Base-by-base conservation (phyloP, 1,284 basidiomycete genomes). In the Athelia sp. region DNA sequence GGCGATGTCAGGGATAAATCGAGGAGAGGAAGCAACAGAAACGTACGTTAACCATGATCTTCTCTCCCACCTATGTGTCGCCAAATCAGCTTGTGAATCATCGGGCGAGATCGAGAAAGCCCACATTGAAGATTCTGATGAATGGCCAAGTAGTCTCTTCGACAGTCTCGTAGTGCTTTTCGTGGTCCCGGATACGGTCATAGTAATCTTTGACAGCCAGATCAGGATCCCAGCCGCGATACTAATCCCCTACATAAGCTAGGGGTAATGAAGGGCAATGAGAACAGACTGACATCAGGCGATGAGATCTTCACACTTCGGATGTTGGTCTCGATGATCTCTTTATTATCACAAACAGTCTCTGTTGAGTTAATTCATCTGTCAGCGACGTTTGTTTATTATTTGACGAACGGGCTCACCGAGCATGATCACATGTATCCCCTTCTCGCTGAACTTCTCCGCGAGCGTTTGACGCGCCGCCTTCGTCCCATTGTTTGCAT, bases 241-340 rank as follows among this genome's bases (percentile, higher is more conserved):
- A 99, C 91, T 97, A 58, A 36, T 8, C 23, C 26, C 22, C 42
- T 48, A 47, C 36, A 38, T 50, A 26, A 48, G 36, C 24, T 48
- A 13, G 38, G n/a, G 34, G 50, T 50, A 31, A 18, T 9, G 43
- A 13, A n/a, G 42, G 31, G 43, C 19, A 47, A 43, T n/a, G 38
- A 46, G 47, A 18, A 29, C 13, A 21, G 34, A 75, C 88, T 50
- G 61, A 93, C 93, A 67, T 98, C 95, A 2, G 95, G 96, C 19
- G 95, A 98, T 18, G 93, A 96, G 46, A 99, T 92, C 78, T 99
- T 99, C 68, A 99, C 96, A 56, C 84, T 93, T 45, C 95, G 81
- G 47, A 99, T 98, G 62, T 99, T 99, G 8, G 82, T 83, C 55
- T 96, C 87, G 51, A 99, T 93, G 50, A 99, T 89, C 50, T 94